Conservation (phyloP, 768 basidiomycete species). For the Gloeostereum incarnatum region DNA sequence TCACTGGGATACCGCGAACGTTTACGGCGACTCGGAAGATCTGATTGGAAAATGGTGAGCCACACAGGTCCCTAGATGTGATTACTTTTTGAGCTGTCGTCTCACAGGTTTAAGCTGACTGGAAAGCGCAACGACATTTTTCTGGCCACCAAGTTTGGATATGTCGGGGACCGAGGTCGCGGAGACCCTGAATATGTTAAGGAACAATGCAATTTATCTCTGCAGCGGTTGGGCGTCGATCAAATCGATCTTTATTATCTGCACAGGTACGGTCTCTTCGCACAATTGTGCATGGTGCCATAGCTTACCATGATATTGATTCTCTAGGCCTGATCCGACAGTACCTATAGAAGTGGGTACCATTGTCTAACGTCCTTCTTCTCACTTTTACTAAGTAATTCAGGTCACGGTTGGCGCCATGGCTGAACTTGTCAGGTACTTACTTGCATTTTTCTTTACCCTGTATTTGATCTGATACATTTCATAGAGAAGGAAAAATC, state of each 20-base stretch:
- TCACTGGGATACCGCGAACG: slow-evolving; percentile 38
- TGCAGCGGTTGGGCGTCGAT: neutral
- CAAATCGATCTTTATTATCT: too few relatives aligned
- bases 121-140: slow-evolving; percentile 47
- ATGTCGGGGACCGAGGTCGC: slow-evolving; percentile 4
- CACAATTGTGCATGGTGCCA: neutral
- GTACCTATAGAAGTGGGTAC: too few relatives aligned
- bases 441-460: neutral
- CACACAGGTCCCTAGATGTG: neutral
- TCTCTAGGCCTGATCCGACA: too few relatives aligned
- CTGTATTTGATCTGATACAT: neutral
- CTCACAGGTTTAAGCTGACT: slow-evolving; percentile 35
- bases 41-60: slow-evolving; percentile 33
- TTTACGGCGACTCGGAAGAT: slow-evolving; percentile 36
- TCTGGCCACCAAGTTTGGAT: slow-evolving; percentile 47
- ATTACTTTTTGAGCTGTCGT: neutral
- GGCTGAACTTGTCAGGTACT: slow-evolving; percentile 4
- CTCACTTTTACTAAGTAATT: slow-evolving; percentile 1
- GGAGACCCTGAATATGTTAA: slow-evolving; percentile 5
- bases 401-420: slow-evolving; percentile 3
- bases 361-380: too few relatives aligned
- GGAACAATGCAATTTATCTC: neutral
- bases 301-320: slow-evolving; percentile 9
- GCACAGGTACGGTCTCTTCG: neutral
- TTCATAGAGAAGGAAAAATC: slow-evolving; percentile 21